phyloP scores from a whole-genome alignment of 1,284 basidiomycete species.

The Austroboletus novae-zelandiae region DNA sequence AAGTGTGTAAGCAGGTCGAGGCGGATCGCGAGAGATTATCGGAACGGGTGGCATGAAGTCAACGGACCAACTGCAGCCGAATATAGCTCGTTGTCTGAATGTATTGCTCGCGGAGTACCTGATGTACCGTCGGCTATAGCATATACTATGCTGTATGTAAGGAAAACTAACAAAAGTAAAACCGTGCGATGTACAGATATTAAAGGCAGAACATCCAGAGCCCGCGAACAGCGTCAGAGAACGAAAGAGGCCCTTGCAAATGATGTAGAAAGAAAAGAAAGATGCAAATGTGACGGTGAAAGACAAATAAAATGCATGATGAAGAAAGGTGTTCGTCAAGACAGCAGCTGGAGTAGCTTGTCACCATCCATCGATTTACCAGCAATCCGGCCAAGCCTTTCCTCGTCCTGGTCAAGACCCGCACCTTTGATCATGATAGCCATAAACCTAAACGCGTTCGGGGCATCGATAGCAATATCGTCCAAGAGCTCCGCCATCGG shows the following conservation, averaged over 20 bases:
- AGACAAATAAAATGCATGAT: conserved; percentile 8
- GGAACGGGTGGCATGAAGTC: background rate
- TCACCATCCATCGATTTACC: conserved; percentile 58
- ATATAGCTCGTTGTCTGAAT: conserved; percentile 10
- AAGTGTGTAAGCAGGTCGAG: no score
- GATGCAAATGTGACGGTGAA: conserved; percentile 19
- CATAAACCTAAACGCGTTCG: conserved; percentile 78
- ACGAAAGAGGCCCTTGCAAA: conserved; percentile 19
- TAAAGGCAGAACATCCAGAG: conserved; percentile 31
- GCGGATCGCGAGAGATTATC: background rate
- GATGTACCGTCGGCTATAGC: conserved; percentile 24
- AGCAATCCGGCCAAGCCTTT: conserved; percentile 51
- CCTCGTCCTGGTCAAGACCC: conserved; percentile 58
- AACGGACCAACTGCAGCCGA: no score
- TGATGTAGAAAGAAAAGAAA: conserved; percentile 3
- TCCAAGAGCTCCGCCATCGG: conserved; percentile 75
- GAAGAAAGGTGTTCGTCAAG: conserved; percentile 21
- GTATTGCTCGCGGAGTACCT: conserved; percentile 21
- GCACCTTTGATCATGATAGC: conserved; percentile 72
- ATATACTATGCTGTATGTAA: conserved; percentile 24
- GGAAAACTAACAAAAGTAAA: conserved; percentile 25
- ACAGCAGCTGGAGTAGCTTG: conserved; percentile 57
- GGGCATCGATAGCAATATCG: conserved; percentile 87
- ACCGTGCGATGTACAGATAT: conserved; percentile 31
- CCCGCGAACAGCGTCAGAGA: conserved; percentile 27